Percentiles rank a stretch among this genome's conserved stretches.
phyloP scores from a whole-genome alignment of 441 rosid genomes.

The Manihot esculenta region DNA sequence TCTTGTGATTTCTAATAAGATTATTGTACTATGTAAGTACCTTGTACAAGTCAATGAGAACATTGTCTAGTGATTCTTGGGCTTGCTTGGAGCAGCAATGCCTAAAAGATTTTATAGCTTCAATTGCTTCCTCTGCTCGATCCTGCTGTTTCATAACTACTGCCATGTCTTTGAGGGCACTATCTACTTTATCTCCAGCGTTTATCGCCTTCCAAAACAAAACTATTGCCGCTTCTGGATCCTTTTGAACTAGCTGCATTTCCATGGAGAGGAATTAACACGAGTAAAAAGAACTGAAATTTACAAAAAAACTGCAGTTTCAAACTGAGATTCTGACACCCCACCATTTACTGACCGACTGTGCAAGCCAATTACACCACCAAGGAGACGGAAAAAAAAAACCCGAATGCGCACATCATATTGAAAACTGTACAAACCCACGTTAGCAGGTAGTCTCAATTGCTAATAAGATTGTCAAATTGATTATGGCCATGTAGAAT shows the following conservation, averaged over 20 bases:
- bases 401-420: neutral
- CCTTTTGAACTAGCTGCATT: constrained; percentile 78
- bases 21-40: constrained; percentile 27
- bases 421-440: neutral
- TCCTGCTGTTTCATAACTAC: constrained; percentile 83
- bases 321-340: no score
- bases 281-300: neutral
- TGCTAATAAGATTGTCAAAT: neutral
- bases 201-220: constrained; percentile 91
- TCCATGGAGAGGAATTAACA: neutral
- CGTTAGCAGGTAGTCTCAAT: neutral
- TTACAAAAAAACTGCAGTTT: no score
- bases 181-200: constrained; percentile 79
- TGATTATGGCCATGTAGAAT: neutral
- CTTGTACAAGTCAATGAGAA: constrained; percentile 91
- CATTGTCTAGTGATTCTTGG: constrained; percentile 85
- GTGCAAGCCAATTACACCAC: neutral
- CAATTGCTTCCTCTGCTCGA: constrained; percentile 65
- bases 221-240: constrained; percentile 72
- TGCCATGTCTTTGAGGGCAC: constrained; percentile 96
- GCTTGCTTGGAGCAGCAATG: constrained; percentile 74
- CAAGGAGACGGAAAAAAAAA: neutral
- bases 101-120: constrained; percentile 78
- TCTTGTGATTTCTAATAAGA: neutral
- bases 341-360: neutral